These are phyloP conservation scores for Microdochium trichocladiopsis DNA, from an alignment of 2,329 filamentous ascomycete species.

Conservation along the genomic window DNA sequence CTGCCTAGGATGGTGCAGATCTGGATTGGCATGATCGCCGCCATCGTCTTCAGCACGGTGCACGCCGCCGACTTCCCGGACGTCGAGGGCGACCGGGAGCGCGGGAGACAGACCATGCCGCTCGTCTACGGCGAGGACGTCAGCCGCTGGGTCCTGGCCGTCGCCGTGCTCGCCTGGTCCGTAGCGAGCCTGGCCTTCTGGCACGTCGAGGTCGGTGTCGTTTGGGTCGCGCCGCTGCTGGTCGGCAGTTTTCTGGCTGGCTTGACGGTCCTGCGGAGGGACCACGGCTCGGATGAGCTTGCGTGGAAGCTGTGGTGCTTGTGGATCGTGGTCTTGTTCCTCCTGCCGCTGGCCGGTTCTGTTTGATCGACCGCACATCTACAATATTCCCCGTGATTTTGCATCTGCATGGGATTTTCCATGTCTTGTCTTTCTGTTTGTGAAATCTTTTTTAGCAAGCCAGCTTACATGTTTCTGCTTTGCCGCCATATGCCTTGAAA, in stretches of 20 bases:
- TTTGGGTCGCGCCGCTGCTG: neutral
- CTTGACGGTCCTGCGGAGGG: neutral
- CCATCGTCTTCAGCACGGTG: conserved; percentile 15
- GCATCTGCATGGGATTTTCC: neutral
- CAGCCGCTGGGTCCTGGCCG: conserved; percentile 2
- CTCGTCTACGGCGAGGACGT: conserved; percentile 14
- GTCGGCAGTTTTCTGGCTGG: conserved; percentile 1
- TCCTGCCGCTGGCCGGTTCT: neutral
- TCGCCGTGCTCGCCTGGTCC: conserved; percentile 3
- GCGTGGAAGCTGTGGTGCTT: neutral
- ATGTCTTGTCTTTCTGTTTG: neutral
- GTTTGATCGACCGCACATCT: neutral
- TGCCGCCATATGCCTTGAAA: too few species aligned
- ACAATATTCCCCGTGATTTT: neutral
- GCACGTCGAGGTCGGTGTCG: neutral
- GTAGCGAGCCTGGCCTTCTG: conserved; percentile 3
- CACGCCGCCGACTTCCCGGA: conserved; percentile 18
- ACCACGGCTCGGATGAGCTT: conserved; percentile 1
- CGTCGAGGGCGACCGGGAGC: conserved; percentile 13
- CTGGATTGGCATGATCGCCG: conserved; percentile 14
- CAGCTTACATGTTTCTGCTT: too few species aligned
- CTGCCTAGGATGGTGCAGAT: conserved; percentile 5
- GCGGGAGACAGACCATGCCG: conserved; percentile 16
- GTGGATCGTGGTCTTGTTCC: neutral
- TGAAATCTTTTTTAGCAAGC: neutral